Evolutionary conservation across 208 protist genomes (phyloP).

Genomic region (Polymyxa betae): DNA sequence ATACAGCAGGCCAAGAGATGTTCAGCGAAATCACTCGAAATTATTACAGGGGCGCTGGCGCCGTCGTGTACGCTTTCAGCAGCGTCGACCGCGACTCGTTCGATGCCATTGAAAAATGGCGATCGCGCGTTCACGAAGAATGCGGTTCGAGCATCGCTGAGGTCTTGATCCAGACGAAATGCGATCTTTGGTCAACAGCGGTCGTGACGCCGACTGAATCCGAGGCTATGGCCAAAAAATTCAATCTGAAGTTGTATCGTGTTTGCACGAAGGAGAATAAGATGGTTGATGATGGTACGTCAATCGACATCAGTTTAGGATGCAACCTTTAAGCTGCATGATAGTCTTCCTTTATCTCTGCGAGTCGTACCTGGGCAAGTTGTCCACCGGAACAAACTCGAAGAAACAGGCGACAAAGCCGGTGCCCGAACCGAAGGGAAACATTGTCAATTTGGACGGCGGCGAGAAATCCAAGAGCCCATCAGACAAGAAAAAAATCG

Average conservation of each 20-base stretch:
- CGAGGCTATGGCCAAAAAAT: conserved; percentile 55
- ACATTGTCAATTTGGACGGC: neutral
- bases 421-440: neutral
- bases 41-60: conserved; percentile 62
- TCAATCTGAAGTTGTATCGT: conserved; percentile 60
- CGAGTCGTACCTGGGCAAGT: conserved; percentile 54
- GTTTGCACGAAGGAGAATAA: conserved; percentile 59
- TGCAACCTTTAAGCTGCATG: neutral
- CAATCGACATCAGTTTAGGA: neutral
- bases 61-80: conserved; percentile 55
- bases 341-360: conserved; percentile 57
- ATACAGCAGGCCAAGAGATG: conserved; percentile 68
- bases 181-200: conserved; percentile 57
- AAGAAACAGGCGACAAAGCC: neutral
- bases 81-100: conserved; percentile 61
- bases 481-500: neutral
- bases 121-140: conserved; percentile 52
- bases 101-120: conserved; percentile 55
- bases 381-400: neutral
- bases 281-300: conserved; percentile 56
- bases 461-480: neutral
- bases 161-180: conserved; percentile 62
- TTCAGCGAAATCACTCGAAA: conserved; percentile 59
- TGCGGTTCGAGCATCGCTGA: conserved; percentile 49
- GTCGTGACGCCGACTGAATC: conserved; percentile 43